phyloP scores from a whole-genome alignment of 1,284 basidiomycete species.

The Heterobasidion parviporum region DNA sequence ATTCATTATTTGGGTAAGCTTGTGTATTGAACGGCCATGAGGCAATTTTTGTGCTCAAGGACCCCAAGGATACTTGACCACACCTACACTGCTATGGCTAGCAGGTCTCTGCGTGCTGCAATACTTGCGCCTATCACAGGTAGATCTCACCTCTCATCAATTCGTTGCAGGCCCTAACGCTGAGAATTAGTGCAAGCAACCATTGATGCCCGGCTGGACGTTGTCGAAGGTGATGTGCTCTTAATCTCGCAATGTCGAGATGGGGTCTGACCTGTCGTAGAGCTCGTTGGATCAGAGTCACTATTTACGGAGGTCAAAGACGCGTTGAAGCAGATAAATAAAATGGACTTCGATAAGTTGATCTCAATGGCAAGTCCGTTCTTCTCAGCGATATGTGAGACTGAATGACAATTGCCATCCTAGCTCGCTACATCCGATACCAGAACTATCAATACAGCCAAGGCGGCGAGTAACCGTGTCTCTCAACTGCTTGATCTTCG shows the following conservation, averaged over 20 bases:
- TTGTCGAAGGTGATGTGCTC: slow-evolving; percentile 57
- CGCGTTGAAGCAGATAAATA: slow-evolving; percentile 63
- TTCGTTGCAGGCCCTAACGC: slow-evolving; percentile 1
- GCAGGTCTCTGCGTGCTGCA: slow-evolving; percentile 70
- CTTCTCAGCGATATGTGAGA: neutral
- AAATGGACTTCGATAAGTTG: slow-evolving; percentile 84
- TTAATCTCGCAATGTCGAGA: neutral
- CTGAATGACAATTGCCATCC: too few relatives aligned
- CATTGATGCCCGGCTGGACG: slow-evolving; percentile 77
- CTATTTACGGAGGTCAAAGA: slow-evolving; percentile 61
- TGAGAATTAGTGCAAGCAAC: slow-evolving; percentile 39
- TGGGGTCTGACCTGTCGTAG: slow-evolving; percentile 28
- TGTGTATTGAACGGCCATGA: neutral
- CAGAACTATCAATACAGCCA: slow-evolving; percentile 41
- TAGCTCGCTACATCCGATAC: slow-evolving; percentile 62
- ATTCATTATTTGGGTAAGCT: slow-evolving; percentile 69
- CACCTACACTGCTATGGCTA: slow-evolving; percentile 85
- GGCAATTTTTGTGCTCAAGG: neutral
- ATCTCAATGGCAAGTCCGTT: slow-evolving; percentile 50
- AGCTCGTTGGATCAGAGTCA: slow-evolving; percentile 71
- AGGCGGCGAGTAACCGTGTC: slow-evolving; percentile 62
- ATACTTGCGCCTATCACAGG: slow-evolving; percentile 81
- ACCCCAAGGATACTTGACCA: slow-evolving; percentile 57
- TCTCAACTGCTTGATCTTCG: slow-evolving; percentile 71
- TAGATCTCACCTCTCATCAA: slow-evolving; percentile 18